Evolutionary conservation across 148 eudicot species (phyloP).

Genomic region (Chenopodium suecicum): DNA sequence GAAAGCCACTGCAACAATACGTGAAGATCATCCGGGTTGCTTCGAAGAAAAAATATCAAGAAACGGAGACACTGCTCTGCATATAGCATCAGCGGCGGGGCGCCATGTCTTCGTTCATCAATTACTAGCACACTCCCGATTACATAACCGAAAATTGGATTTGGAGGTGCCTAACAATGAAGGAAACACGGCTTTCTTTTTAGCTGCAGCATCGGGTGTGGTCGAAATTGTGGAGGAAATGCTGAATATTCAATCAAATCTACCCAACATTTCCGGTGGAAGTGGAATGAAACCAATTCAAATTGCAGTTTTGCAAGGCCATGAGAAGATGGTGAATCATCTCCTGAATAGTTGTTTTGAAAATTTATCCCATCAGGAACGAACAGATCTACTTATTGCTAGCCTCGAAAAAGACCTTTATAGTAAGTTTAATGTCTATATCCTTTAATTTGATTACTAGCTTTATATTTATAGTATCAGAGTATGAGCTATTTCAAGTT

Average conservation of each 20-base stretch:
- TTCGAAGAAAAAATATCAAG: not conserved
- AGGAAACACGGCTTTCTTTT: not conserved
- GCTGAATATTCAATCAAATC: not conserved
- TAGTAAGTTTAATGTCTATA: not conserved
- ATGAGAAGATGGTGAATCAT: not conserved
- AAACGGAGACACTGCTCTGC: not conserved
- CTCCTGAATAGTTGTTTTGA: not conserved
- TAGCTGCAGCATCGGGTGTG: not conserved
- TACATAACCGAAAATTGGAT: not conserved
- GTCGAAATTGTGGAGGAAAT: not conserved
- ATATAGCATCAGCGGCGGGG: not conserved
- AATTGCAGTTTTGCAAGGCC: not conserved
- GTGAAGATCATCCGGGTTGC: too few species aligned
- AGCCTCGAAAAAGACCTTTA: not conserved
- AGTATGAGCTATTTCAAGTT: too few species aligned
- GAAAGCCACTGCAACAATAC: not conserved
- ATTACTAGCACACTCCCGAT: not conserved
- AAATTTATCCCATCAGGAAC: not conserved
- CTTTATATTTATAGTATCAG: too few species aligned
- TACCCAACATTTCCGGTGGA: not conserved
- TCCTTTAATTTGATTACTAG: too few species aligned
- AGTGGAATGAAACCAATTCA: not conserved
- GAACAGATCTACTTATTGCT: not conserved
- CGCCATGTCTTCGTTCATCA: not conserved
- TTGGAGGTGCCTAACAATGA: not conserved